phyloP scores from a whole-genome alignment of 345 rosid genomes.

The Dipteronia dyeriana region DNA sequence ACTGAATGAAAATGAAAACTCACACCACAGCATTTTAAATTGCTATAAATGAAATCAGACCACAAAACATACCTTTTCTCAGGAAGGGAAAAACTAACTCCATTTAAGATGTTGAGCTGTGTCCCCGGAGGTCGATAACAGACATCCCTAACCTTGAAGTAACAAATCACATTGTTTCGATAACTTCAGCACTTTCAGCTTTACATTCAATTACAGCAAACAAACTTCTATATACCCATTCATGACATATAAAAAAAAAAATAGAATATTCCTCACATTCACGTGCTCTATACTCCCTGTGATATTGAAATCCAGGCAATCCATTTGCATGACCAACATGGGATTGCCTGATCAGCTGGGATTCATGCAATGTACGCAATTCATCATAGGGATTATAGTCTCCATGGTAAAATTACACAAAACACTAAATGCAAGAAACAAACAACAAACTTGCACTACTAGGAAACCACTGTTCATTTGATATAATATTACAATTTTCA shows the following conservation, averaged over 20 bases:
- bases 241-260: background rate
- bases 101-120: slow-evolving; percentile 65
- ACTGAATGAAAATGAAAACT: background rate
- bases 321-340: too few relatives aligned
- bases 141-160: slow-evolving; percentile 58
- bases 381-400: background rate
- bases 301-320: background rate
- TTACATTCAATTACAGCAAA: background rate
- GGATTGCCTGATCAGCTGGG: background rate
- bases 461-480: background rate
- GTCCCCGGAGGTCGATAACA: slow-evolving; percentile 84
- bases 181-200: slow-evolving; percentile 13
- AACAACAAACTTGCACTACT: background rate
- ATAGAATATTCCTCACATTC: background rate
- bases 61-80: slow-evolving; percentile 56
- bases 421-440: background rate
- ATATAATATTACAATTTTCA: background rate
- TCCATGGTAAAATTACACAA: background rate
- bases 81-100: slow-evolving; percentile 71
- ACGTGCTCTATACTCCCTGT: background rate
- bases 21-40: background rate
- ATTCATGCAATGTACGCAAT: background rate
- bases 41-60: background rate
- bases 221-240: background rate
- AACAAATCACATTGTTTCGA: slow-evolving; percentile 19